These are phyloP conservation scores for Xylaria sp. DNA, from an alignment of 2,329 filamentous ascomycete genomes.

Conservation along the genomic window DNA sequence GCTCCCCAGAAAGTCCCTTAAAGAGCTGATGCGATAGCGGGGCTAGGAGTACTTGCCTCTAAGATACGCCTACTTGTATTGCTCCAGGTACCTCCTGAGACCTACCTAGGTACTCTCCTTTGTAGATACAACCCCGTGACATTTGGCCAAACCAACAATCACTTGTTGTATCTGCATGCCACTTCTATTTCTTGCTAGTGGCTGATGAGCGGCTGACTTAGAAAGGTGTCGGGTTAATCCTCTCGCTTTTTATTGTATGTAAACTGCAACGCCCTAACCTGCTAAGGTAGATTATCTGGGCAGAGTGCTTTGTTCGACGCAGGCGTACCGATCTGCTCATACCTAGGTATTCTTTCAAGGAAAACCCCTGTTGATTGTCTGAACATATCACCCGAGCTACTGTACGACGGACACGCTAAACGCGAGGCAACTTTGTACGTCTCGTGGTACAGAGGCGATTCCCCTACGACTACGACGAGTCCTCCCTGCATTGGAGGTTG, in stretches of 20 bases:
- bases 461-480: background rate
- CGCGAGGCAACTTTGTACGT: slow-evolving; percentile 14
- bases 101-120: background rate
- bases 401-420: slow-evolving; percentile 5
- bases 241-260: slow-evolving; percentile 6
- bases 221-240: background rate
- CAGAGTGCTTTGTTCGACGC: background rate
- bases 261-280: background rate
- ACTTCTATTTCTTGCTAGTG: background rate
- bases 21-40: slow-evolving; percentile 1
- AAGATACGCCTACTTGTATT: background rate
- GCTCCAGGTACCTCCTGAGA: background rate
- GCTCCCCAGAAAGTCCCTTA: too few relatives aligned
- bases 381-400: slow-evolving; percentile 4
- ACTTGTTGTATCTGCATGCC: background rate
- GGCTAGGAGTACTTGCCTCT: background rate
- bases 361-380: background rate
- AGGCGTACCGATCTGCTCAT: background rate
- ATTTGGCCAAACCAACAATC: background rate
- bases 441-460: background rate
- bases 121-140: background rate
- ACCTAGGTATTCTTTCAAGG: slow-evolving; percentile 14
- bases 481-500: background rate
- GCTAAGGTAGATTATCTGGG: too few relatives aligned
- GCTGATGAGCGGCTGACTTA: background rate